These are phyloP conservation scores for Asterophora parasitica DNA, from an alignment of 768 basidiomycete species.

Conservation along the genomic window DNA sequence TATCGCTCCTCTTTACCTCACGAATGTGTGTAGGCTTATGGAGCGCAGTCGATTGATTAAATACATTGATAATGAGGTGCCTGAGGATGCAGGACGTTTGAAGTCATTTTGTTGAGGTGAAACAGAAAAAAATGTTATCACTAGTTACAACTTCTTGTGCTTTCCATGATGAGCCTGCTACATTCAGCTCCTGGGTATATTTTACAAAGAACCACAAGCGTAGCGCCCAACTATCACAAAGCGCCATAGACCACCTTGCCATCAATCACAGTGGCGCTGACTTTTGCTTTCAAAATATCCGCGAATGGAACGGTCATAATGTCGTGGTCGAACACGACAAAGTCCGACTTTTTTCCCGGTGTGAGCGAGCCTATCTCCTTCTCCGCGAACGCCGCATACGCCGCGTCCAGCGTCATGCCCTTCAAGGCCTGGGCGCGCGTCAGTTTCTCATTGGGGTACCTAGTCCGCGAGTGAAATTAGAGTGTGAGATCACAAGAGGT, in stretches of 20 bases:
- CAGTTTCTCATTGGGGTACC: constrained; percentile 74
- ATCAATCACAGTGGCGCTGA: constrained; percentile 71
- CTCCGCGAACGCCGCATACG: constrained; percentile 83
- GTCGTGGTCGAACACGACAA: constrained; percentile 76
- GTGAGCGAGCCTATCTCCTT: constrained; percentile 64
- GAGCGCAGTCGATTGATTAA: too few species aligned
- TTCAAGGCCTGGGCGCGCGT: constrained; percentile 79
- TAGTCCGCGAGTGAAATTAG: constrained; percentile 22
- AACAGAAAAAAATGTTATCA: too few species aligned
- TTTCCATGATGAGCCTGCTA: too few species aligned
- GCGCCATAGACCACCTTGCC: constrained; percentile 62
- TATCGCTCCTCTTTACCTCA: too few species aligned
- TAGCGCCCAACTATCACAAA: constrained; percentile 4
- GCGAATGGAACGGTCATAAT: constrained; percentile 60
- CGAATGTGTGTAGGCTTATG: too few species aligned
- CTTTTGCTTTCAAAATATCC: constrained; percentile 64
- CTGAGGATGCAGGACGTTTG: too few species aligned
- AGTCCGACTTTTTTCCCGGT: constrained; percentile 82
- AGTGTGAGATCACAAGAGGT: background rate
- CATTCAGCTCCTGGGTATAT: too few species aligned
- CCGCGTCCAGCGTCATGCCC: constrained; percentile 88
- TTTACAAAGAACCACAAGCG: too few species aligned
- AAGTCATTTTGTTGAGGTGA: too few species aligned
- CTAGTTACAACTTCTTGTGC: too few species aligned
- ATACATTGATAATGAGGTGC: too few species aligned